Conservation (phyloP, 768 basidiomycete species). For the Lepiota venenata region DNA sequence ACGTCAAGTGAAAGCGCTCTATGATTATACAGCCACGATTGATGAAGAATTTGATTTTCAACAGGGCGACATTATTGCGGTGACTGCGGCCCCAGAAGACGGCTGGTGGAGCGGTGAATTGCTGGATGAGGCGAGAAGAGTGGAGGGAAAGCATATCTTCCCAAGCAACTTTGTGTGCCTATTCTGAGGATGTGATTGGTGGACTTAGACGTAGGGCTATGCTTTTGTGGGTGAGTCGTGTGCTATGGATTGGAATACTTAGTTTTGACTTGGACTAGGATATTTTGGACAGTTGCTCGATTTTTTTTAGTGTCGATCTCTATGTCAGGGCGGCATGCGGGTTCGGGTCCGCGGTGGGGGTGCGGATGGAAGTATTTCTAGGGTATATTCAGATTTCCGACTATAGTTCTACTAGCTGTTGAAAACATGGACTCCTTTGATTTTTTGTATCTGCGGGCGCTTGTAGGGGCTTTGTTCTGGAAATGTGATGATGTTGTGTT, state of each 20-base stretch:
- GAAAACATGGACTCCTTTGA: background rate
- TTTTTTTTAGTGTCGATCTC: background rate
- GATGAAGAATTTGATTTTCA: constrained; percentile 97
- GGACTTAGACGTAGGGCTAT: background rate
- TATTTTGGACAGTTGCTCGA: constrained; percentile 4
- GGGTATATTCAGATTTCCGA: too few species aligned
- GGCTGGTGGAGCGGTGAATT: constrained; percentile 98
- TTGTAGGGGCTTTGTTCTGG: background rate
- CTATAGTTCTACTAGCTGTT: too few species aligned
- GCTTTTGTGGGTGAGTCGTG: background rate
- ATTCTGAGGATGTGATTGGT: constrained; percentile 39
- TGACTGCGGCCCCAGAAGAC: constrained; percentile 91
- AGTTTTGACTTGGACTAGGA: background rate
- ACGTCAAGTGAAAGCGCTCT: constrained; percentile 76
- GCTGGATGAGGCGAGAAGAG: constrained; percentile 67
- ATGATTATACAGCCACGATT: constrained; percentile 81
- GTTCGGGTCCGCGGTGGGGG: background rate
- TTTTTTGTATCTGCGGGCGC: background rate
- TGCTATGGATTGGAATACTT: background rate
- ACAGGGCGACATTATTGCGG: constrained; percentile 93
- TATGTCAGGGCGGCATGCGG: background rate
- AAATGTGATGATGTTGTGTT: background rate
- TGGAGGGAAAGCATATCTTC: constrained; percentile 73
- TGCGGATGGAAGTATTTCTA: background rate
- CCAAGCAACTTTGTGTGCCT: constrained; percentile 86